These are phyloP conservation scores for Solanum medicagineum DNA, from an alignment of 257 asterid genomes.

Conservation along the genomic window DNA sequence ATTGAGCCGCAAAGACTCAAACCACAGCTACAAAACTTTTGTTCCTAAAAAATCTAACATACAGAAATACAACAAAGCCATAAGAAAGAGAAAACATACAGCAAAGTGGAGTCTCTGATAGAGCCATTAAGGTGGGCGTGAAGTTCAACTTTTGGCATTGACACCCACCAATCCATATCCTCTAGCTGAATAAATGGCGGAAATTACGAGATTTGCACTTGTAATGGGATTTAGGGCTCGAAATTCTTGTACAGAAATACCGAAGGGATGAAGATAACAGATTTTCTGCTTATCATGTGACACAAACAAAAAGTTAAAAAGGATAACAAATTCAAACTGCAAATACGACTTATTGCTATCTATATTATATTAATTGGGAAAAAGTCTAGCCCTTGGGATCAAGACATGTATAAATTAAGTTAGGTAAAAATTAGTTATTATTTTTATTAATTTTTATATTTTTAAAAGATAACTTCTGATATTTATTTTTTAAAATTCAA, in stretches of 20 bases:
- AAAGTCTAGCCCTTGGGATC: no score
- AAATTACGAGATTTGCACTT: background rate
- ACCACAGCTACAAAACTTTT: background rate
- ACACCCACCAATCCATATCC: slow-evolving; percentile 60
- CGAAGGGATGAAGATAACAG: background rate
- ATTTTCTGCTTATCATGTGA: background rate
- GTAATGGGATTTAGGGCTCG: background rate
- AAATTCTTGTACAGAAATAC: background rate
- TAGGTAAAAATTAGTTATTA: no score
- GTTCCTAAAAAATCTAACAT: background rate
- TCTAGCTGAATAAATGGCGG: background rate
- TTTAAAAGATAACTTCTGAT: no score
- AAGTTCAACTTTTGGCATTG: slow-evolving; percentile 75
- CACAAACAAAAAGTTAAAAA: background rate
- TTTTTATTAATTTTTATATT: no score
- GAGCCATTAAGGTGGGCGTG: slow-evolving; percentile 98
- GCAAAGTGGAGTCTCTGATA: slow-evolving; percentile 67
- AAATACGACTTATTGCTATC: no score
- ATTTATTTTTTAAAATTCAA: no score
- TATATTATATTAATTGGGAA: no score
- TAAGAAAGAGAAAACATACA: slow-evolving; percentile 22
- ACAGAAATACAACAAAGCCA: background rate
- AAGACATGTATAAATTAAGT: no score
- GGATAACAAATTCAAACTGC: no score
- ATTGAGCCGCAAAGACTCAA: background rate